Base-by-base conservation (phyloP, 805 yeast species). In the Clavispora fructus region DNA sequence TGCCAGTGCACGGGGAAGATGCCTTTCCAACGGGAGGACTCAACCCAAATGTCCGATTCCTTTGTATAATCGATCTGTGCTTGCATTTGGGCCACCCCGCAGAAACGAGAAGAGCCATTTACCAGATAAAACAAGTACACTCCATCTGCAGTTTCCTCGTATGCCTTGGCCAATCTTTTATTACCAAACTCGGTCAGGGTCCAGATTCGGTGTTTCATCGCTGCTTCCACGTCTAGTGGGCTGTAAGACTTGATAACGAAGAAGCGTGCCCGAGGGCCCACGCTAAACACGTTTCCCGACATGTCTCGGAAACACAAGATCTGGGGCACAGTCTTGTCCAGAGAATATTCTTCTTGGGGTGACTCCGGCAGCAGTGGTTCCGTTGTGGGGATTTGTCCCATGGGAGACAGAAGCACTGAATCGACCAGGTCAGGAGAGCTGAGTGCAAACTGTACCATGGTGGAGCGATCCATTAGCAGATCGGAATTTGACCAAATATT, bases 161-260 rank as follows among this genome's bases (percentile, higher is more conserved):
- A 80, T 0, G 82, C 79, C 44, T 62, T 67, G 39, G 74, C 67
- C 39, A 81, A 63, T 42, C 83, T 63, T 48, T 68, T 73, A 52
- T 80, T 80, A 0, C 85, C 86, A 43, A 73, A 63, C 28, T 70
- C 76, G 0, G 85, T 80, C 1, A 85, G 79, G 0, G 84, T 71
- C 86, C 87, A 81, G 23, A 79, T 68, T 10, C 70, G 68, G 49
- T 79, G 68, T 40, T 62, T 50, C 48, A 73, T 74, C 3, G 84
- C 76, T 8, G 79, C 69, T 44, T 64, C 65, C 11, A 81, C 74
- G 53, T 81, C 82, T 13, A 64, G 60, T 25, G 73, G 63, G 41
- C 67, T 73, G 56, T 65, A 74, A 0, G 85, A 79, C 55, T 81
- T 81, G 47, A 81, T 80, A 17, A 81, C 78, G 53, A 79, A 81